phyloP scores from a whole-genome alignment of 331 rosid genomes.

The Quercus lobata region DNA sequence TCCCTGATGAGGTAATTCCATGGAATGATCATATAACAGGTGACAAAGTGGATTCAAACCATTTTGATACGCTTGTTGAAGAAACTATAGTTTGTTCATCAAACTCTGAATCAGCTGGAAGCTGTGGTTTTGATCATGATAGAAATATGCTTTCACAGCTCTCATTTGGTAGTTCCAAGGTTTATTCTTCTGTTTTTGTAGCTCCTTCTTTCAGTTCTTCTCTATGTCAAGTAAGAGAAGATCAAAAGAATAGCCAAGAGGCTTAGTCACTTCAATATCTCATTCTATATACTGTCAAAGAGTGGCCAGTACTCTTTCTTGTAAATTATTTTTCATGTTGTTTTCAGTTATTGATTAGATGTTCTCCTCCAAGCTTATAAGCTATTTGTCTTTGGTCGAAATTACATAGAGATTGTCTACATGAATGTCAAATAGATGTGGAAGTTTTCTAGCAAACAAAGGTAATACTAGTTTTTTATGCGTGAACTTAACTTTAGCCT shows the following conservation, averaged over 20 bases:
- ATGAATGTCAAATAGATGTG: neutral
- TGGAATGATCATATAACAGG: slow-evolving; percentile 27
- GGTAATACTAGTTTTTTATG: no score
- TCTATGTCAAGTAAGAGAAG: slow-evolving; percentile 18
- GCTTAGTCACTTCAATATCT: neutral
- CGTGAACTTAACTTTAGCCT: no score
- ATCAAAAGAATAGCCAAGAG: neutral
- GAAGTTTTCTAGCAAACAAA: no score
- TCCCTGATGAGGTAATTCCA: slow-evolving; percentile 18
- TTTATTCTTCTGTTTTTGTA: slow-evolving; percentile 86
- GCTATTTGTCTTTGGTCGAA: neutral
- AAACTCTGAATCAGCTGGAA: slow-evolving; percentile 27
- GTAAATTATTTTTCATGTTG: neutral
- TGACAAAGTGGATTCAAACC: neutral
- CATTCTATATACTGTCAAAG: neutral
- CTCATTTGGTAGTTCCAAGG: slow-evolving; percentile 77
- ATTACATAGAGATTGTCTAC: neutral
- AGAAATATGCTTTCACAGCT: slow-evolving; percentile 15
- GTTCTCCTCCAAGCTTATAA: neutral
- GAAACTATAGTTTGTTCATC: slow-evolving; percentile 66
- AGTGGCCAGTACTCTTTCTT: neutral
- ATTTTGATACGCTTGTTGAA: slow-evolving; percentile 47
- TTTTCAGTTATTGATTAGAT: neutral
- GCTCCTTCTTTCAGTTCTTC: slow-evolving; percentile 85
- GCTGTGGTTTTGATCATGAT: slow-evolving; percentile 9